phyloP scores from a whole-genome alignment of 306 rosid genomes.

The Ormosia semicastrata region DNA sequence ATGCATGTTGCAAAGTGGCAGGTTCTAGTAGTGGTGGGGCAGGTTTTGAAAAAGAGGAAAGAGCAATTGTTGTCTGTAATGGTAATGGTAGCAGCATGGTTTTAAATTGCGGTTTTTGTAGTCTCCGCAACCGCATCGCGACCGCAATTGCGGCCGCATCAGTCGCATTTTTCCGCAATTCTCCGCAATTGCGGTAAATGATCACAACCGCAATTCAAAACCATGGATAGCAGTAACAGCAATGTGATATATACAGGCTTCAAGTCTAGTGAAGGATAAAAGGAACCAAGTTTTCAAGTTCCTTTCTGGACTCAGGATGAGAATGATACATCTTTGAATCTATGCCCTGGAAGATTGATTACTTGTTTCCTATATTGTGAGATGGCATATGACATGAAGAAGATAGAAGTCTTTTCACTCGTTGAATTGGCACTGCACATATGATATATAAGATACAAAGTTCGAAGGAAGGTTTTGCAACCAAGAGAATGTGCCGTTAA shows the following conservation, averaged over 20 bases:
- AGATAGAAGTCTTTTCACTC: constrained; percentile 15
- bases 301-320: background rate
- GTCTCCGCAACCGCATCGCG: no score
- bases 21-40: constrained; percentile 33
- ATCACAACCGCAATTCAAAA: no score
- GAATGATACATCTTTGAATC: background rate
- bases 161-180: no score
- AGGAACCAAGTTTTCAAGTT: background rate
- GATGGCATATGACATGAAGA: constrained; percentile 18
- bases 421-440: constrained; percentile 21
- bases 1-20: constrained; percentile 37
- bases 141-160: no score
- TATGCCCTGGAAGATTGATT: constrained; percentile 19
- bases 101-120: no score
- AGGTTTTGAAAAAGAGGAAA: constrained; percentile 39
- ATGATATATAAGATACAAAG: constrained; percentile 29
- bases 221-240: constrained; percentile 19
- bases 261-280: constrained; percentile 26
- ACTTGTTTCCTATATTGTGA: background rate
- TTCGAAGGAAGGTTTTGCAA: constrained; percentile 20
- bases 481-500: constrained; percentile 8
- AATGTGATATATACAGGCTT: constrained; percentile 37
- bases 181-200: no score
- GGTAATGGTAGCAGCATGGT: constrained; percentile 21
- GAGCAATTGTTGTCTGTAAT: constrained; percentile 22